These are phyloP conservation scores for Eucalyptus sideroxylon DNA, from an alignment of 345 rosid species.

Conservation along the genomic window DNA sequence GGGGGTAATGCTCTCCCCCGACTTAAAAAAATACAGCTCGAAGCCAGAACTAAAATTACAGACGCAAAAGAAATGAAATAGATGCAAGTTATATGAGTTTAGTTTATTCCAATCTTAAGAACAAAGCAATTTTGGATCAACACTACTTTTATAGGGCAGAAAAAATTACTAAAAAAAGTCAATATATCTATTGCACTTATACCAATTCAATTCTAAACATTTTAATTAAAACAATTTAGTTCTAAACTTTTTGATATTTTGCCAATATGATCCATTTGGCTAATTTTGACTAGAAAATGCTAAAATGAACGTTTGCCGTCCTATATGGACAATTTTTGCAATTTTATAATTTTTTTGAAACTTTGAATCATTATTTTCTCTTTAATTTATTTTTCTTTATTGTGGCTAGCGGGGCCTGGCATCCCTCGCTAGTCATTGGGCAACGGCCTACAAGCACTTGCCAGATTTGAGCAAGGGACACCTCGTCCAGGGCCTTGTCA, in stretches of 20 bases:
- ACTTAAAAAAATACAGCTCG: neutral
- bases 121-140: neutral
- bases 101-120: neutral
- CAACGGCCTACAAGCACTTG: accelerated
- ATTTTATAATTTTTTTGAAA: no score
- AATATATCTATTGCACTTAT: neutral
- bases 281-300: no score
- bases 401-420: accelerated
- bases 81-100: neutral
- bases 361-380: no score
- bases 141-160: accelerated
- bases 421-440: accelerated
- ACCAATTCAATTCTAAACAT: accelerated
- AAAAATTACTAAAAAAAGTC: no score
- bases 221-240: no score
- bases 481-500: no score
- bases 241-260: accelerated
- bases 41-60: neutral
- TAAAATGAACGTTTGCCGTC: accelerated
- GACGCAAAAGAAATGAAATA: neutral
- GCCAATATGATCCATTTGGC: accelerated
- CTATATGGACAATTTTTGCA: no score
- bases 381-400: no score
- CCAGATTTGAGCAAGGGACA: accelerated
- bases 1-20: neutral